These are phyloP conservation scores for Goffeauzyma gilvescens DNA, from an alignment of 768 basidiomycete species.

Conservation along the genomic window DNA sequence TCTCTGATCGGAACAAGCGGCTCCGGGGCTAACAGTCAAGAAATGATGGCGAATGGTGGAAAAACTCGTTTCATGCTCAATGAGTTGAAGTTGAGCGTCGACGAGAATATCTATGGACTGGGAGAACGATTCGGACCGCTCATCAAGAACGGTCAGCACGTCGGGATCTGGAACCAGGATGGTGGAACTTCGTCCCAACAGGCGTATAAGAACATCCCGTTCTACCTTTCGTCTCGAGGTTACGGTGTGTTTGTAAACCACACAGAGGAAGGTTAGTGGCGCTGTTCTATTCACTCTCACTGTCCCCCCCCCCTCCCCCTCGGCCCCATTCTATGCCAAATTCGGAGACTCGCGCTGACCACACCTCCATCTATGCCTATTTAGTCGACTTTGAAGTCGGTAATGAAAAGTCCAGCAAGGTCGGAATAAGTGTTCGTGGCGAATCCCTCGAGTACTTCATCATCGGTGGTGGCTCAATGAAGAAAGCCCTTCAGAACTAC, in stretches of 20 bases:
- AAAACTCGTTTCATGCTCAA: conserved; percentile 28
- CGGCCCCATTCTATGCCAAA: no score
- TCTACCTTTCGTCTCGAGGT: conserved; percentile 34
- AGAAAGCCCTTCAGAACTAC: conserved; percentile 39
- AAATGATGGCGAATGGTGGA: conserved; percentile 1
- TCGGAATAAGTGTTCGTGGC: conserved; percentile 45
- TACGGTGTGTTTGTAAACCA: conserved; percentile 64
- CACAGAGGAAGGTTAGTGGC: conserved; percentile 36
- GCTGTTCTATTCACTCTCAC: not conserved
- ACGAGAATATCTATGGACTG: conserved; percentile 53
- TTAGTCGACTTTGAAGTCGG: conserved; percentile 49
- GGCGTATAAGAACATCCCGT: conserved; percentile 30
- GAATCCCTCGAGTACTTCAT: conserved; percentile 50
- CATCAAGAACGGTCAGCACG: conserved; percentile 46
- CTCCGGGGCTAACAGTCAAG: no score
- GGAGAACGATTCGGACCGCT: conserved; percentile 60
- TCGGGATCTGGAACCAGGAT: conserved; percentile 48
- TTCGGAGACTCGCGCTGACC: no score
- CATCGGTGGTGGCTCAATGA: conserved; percentile 49
- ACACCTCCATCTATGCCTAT: no score
- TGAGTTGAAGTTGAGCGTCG: conserved; percentile 46
- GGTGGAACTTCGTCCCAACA: conserved; percentile 42
- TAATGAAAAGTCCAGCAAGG: conserved; percentile 30
- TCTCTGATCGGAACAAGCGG: conserved; percentile 9
- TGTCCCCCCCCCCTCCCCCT: not conserved